phyloP scores from a whole-genome alignment of 768 basidiomycete genomes.

The Coprinopsis strossmayeri region DNA sequence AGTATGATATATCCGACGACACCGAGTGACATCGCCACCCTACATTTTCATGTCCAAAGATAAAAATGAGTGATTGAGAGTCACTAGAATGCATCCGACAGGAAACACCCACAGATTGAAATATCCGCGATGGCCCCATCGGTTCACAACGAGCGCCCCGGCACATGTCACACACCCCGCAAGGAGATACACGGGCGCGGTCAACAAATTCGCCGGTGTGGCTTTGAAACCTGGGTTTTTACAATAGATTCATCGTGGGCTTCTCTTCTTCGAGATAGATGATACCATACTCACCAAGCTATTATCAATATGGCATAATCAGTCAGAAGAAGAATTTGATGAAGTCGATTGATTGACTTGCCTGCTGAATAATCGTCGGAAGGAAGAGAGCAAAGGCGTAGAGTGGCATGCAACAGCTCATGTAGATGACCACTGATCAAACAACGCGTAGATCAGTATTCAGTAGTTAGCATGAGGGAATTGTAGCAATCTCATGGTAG shows the following conservation, averaged over 20 bases:
- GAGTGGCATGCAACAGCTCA: constrained; percentile 55
- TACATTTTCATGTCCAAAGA: too few relatives aligned
- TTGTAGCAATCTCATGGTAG: not conserved
- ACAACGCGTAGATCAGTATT: not conserved
- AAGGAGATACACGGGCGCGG: constrained; percentile 68
- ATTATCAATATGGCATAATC: too few relatives aligned
- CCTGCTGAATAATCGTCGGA: constrained; percentile 71
- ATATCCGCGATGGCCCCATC: constrained; percentile 50
- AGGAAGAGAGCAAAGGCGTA: constrained; percentile 77
- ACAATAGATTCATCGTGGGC: not conserved
- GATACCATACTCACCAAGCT: too few relatives aligned
- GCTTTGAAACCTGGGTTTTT: constrained; percentile 68
- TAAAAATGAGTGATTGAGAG: constrained; percentile 1
- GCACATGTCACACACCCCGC: constrained; percentile 62
- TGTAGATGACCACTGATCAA: constrained; percentile 46
- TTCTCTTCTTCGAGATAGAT: too few relatives aligned
- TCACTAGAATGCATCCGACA: constrained; percentile 10
- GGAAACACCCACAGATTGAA: constrained; percentile 50
- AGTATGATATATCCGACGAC: constrained; percentile 67
- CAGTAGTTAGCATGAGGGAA: not conserved
- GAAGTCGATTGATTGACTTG: too few relatives aligned
- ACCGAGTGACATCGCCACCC: constrained; percentile 24
- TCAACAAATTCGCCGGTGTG: constrained; percentile 68
- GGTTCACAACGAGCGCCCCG: constrained; percentile 60
- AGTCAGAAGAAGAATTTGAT: too few relatives aligned